These are phyloP conservation scores for Termitomyces sp. DNA, from an alignment of 768 basidiomycete species.

Conservation along the genomic window DNA sequence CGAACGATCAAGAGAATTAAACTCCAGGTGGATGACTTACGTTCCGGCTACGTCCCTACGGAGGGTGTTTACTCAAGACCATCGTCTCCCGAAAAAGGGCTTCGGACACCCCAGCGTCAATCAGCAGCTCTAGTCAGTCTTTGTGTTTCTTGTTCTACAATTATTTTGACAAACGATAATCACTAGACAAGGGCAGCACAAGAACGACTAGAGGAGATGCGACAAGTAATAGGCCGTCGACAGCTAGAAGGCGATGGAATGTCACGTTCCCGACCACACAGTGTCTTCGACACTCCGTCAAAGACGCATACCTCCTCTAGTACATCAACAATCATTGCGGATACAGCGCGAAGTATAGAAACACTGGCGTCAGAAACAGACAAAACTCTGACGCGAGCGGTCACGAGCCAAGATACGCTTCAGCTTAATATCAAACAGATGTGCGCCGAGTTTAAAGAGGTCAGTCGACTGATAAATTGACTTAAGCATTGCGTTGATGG, in stretches of 20 bases:
- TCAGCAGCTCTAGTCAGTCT: conserved; percentile 35
- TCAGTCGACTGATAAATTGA: conserved; percentile 20
- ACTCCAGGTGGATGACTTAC: conserved; percentile 52
- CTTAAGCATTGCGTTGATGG: not conserved
- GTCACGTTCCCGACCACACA: conserved; percentile 42
- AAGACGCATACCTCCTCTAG: conserved; percentile 1
- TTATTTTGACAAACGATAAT: not conserved
- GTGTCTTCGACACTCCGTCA: conserved; percentile 26
- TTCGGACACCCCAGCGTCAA: conserved; percentile 40
- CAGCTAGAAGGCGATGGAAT: conserved; percentile 39
- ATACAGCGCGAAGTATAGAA: conserved; percentile 41
- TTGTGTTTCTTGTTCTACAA: not conserved
- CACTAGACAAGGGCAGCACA: conserved; percentile 67
- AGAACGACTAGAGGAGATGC: conserved; percentile 81
- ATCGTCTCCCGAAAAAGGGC: conserved; percentile 52
- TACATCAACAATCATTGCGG: conserved; percentile 23
- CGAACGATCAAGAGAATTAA: conserved; percentile 72
- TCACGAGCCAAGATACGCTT: conserved; percentile 51
- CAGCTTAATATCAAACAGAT: conserved; percentile 44
- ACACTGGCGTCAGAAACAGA: conserved; percentile 55
- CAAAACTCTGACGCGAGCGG: conserved; percentile 42
- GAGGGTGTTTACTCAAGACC: conserved; percentile 37
- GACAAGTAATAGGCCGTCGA: conserved; percentile 59
- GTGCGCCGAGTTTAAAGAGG: conserved; percentile 51
- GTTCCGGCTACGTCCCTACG: conserved; percentile 14